A percentile compares a stretch with the other conserved stretches of the same genome.
phyloP scores from a whole-genome alignment of 176 grass and related monocot species.

The Oryza longistaminata region DNA sequence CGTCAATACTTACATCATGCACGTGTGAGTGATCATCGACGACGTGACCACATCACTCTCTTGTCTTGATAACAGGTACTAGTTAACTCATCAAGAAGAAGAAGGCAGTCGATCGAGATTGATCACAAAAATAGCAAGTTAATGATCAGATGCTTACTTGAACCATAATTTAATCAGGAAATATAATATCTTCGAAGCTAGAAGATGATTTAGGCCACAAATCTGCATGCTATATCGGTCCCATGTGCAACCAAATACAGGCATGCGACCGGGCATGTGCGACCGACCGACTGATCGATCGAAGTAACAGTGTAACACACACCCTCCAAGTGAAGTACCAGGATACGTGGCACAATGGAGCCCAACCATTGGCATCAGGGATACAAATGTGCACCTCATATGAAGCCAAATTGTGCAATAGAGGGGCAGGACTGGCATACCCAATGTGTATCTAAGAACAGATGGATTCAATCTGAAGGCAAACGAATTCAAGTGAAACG shows the following conservation, averaged over 20 bases:
- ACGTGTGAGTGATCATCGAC: not conserved
- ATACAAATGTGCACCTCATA: not conserved
- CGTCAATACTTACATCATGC: not conserved
- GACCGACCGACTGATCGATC: not conserved
- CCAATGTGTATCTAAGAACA: not conserved
- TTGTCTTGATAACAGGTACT: not conserved
- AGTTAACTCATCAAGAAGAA: not conserved
- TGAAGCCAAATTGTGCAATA: not conserved
- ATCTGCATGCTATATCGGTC: not conserved
- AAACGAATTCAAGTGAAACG: constrained; percentile 6
- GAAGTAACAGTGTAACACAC: not conserved
- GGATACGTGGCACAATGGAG: not conserved
- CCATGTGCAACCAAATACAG: not conserved
- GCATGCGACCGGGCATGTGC: not conserved
- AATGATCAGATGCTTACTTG: not conserved
- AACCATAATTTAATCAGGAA: not conserved
- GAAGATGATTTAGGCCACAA: not conserved
- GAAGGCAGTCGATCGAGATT: not conserved
- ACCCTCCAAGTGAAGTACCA: not conserved
- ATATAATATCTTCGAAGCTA: not conserved
- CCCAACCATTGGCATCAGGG: not conserved
- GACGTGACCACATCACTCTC: not conserved
- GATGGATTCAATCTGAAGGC: not conserved
- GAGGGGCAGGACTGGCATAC: not conserved
- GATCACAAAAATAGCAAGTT: not conserved